These are phyloP conservation scores for Cadophora luteo-olivacea DNA, from an alignment of 2,329 filamentous ascomycete species.

Conservation along the genomic window DNA sequence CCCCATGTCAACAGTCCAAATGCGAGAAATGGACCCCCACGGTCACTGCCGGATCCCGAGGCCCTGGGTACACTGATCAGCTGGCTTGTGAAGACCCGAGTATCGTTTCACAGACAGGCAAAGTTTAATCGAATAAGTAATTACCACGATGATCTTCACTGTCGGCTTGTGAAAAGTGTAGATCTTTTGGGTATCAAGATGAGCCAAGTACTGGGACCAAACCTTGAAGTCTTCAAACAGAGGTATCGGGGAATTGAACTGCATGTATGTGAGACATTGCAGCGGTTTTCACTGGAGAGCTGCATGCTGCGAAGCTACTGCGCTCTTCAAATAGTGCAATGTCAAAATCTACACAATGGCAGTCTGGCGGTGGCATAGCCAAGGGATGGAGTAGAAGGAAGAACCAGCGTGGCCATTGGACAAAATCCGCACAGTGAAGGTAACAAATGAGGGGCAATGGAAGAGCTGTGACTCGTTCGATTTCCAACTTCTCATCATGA, in stretches of 20 bases:
- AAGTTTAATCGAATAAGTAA: not conserved
- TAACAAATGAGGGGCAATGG: not conserved
- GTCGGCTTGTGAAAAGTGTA: not conserved
- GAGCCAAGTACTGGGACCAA: not conserved
- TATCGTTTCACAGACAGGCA: not conserved
- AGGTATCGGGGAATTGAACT: not conserved
- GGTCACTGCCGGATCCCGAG: not conserved
- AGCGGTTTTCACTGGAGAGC: slow-evolving; percentile 2
- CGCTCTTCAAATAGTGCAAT: slow-evolving; percentile 1
- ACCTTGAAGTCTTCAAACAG: not conserved
- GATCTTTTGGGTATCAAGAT: not conserved
- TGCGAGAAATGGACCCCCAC: not conserved
- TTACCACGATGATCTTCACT: not conserved
- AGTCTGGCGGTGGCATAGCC: not conserved
- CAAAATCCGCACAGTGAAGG: not conserved
- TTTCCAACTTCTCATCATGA: slow-evolving; percentile 1
- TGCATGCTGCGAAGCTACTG: slow-evolving; percentile 3
- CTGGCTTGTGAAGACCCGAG: not conserved
- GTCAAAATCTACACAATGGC: not conserved
- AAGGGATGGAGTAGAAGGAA: not conserved
- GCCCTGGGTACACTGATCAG: not conserved
- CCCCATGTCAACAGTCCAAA: not conserved
- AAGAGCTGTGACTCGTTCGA: not conserved
- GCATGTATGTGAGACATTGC: slow-evolving; percentile 11
- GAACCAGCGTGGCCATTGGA: not conserved